Percentiles rank a stretch among this genome's conserved stretches.
phyloP scores from a whole-genome alignment of 345 rosid genomes.

The Pugionium cornutum region DNA sequence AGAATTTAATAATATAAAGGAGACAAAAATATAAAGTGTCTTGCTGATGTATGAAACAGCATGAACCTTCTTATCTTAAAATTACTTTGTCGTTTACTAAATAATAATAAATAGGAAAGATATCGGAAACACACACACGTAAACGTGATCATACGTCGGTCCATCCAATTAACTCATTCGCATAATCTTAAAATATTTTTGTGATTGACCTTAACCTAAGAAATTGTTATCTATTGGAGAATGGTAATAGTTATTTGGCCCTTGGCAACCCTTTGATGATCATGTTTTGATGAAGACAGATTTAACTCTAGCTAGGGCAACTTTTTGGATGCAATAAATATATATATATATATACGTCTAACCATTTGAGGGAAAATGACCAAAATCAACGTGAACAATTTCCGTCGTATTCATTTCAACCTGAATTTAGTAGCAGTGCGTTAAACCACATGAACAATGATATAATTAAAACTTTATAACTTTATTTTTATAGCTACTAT shows the following conservation, averaged over 20 bases:
- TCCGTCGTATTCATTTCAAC: too few species aligned
- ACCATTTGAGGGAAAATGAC: too few species aligned
- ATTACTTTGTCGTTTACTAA: conserved; percentile 1
- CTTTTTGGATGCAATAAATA: conserved; percentile 10
- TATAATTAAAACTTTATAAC: too few species aligned
- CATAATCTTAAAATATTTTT: not conserved
- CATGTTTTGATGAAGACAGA: conserved; percentile 24
- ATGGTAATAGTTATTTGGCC: conserved; percentile 37
- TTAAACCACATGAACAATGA: too few species aligned
- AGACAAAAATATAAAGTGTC: not conserved
- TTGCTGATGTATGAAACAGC: conserved; percentile 13
- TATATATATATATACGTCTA: not conserved
- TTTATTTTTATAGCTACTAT: too few species aligned
- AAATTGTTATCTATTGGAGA: too few species aligned
- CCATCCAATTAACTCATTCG: conserved; percentile 31
- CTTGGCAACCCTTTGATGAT: conserved; percentile 37
- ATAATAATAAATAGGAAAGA: not conserved
- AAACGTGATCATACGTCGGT: conserved; percentile 42
- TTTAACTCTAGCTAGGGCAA: conserved; percentile 35
- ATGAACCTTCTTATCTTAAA: conserved; percentile 37
- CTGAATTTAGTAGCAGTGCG: too few species aligned
- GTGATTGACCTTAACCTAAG: not conserved
- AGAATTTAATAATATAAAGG: conserved; percentile 4
- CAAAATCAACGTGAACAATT: too few species aligned
- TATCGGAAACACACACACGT: conserved; percentile 31